Base-by-base conservation (phyloP, 352 stramenopile species). In the Phytophthora aleatoria region DNA sequence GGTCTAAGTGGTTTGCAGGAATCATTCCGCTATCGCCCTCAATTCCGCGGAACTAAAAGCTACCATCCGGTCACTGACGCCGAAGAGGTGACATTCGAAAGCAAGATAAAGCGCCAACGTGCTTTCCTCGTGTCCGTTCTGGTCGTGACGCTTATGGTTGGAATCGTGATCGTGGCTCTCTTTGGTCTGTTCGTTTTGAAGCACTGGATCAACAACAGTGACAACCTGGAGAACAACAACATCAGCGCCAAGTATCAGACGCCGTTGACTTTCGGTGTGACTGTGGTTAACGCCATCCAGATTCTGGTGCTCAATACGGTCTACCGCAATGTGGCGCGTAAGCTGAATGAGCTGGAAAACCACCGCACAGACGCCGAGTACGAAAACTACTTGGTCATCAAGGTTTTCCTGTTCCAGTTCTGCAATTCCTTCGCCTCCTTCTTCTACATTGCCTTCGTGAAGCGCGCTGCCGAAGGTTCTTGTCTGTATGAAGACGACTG, bases 321-420 rank as follows among this genome's bases (percentile, higher is more conserved):
- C 5, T 97, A 99, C 50, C 94, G 89, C 51, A 76, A 61, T 48
- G 74, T 99, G 24, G 97, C 97, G 5, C 80, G 92, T 26, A 87
- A 87, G 45, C 73, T 99, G 33, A 99, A 98, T 72, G 83, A 98
- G 50, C 94, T 88, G 30, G 93, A 98, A 77, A 97, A 97, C 64
- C 91, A 98, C 68, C 89, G 90, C 36, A 98, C 92, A 1, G 85
- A 96, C 26, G 80, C 77, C 11, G 82, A 93, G 64, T 97, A 95
- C 69, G 80, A 95, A 51, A 97, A 96, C 63, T 74, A 93, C 54
- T 79, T 99, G 57, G 98, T 99, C 55, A 94, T 97, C 74, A 99
- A 99, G 79, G 96, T 98, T 9, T 99, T 99, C 59, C 75, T 98
- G 35, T 99, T 99, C 72, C 89, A 98, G 68, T 99, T 99, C 64